phyloP scores from a whole-genome alignment of 179 eudicot species.

The Beta macrorhiza region DNA sequence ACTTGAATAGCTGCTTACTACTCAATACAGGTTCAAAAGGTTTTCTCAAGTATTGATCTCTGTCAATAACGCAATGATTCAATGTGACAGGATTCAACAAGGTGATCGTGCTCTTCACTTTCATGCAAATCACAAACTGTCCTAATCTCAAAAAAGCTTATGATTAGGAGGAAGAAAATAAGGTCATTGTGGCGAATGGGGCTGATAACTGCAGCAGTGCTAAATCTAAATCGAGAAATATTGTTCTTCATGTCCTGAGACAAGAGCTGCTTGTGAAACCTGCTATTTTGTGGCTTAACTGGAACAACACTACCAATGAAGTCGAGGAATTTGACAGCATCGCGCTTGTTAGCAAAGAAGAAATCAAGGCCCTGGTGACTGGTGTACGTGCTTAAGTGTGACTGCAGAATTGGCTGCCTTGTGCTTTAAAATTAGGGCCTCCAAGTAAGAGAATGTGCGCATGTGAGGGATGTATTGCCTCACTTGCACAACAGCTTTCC shows the following conservation, averaged over 20 bases:
- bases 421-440: conserved; percentile 45
- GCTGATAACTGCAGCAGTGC: conserved; percentile 39
- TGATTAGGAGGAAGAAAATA: conserved; percentile 41
- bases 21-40: conserved; percentile 44
- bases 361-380: conserved; percentile 54
- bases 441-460: conserved; percentile 48
- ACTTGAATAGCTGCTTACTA: conserved; percentile 49
- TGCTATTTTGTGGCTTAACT: conserved; percentile 25
- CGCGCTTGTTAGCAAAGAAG: conserved; percentile 40
- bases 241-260: conserved; percentile 49
- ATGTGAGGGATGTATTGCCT: conserved; percentile 50
- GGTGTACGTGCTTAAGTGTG: conserved; percentile 35
- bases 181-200: conserved; percentile 54
- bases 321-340: conserved; percentile 46
- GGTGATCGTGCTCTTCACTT: conserved; percentile 37
- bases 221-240: conserved; percentile 32
- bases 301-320: conserved; percentile 41
- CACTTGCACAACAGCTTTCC: conserved; percentile 51
- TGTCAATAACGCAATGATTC: conserved; percentile 36
- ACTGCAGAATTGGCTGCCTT: conserved; percentile 37
- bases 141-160: conserved; percentile 33
- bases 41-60: conserved; percentile 51
- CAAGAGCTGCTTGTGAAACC: conserved; percentile 36
- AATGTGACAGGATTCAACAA: conserved; percentile 52
- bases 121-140: conserved; percentile 44